Conservation (phyloP, 2,329 filamentous ascomycete genomes). For the Plenodomus tracheiphilus region DNA sequence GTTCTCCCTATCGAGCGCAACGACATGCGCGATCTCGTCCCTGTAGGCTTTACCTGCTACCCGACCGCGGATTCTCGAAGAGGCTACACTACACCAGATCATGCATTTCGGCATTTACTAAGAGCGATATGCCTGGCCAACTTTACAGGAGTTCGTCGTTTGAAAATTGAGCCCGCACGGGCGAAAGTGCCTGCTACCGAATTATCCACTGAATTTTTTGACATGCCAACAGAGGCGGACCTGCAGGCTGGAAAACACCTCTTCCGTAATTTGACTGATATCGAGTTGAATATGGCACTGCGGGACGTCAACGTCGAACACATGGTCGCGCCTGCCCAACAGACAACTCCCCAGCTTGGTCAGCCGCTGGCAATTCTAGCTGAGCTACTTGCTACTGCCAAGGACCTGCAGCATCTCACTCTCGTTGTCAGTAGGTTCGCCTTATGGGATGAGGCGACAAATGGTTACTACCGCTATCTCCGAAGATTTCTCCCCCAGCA, state of each 20-base stretch:
- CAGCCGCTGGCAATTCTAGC: slow-evolving; percentile 18
- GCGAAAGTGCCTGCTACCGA: slow-evolving; percentile 5
- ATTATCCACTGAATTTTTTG: slow-evolving; percentile 24
- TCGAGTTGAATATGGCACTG: slow-evolving; percentile 20
- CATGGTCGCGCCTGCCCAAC: not conserved
- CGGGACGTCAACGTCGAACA: no score
- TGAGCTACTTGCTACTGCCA: slow-evolving; percentile 17
- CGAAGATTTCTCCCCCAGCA: slow-evolving; percentile 7
- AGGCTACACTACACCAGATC: slow-evolving; percentile 5
- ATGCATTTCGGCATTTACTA: slow-evolving; percentile 35
- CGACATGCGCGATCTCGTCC: slow-evolving; percentile 24
- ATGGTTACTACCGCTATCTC: slow-evolving; percentile 1
- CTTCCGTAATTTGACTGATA: slow-evolving; percentile 22
- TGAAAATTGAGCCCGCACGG: slow-evolving; percentile 11
- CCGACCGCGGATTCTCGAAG: not conserved
- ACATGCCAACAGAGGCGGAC: slow-evolving; percentile 14
- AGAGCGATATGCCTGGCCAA: slow-evolving; percentile 24
- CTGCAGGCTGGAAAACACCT: slow-evolving; percentile 23
- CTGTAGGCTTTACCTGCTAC: slow-evolving; percentile 6
- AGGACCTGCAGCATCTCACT: slow-evolving; percentile 21
- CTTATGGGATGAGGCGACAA: slow-evolving; percentile 2
- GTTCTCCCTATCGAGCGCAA: slow-evolving; percentile 24
- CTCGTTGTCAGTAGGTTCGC: slow-evolving; percentile 14
- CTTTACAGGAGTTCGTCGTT: slow-evolving; percentile 26
- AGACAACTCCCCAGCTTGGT: not conserved